Conservation (phyloP, 2,329 filamentous ascomycete genomes). For the Corniculantispora saksenae region DNA sequence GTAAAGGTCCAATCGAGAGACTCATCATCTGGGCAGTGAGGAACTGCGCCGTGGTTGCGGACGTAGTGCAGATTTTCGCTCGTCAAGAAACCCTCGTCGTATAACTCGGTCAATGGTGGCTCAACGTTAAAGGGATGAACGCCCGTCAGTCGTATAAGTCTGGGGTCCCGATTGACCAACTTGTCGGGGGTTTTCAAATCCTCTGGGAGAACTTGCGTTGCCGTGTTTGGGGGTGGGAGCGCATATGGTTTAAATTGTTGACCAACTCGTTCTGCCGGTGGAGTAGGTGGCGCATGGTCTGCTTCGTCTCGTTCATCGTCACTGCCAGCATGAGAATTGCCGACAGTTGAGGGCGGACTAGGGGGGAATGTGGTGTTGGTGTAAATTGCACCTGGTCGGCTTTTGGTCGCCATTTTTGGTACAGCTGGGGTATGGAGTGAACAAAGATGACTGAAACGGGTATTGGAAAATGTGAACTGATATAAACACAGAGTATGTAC, state of each 20-base stretch:
- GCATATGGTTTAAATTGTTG: constrained; percentile 48
- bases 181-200: constrained; percentile 82
- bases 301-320: constrained; percentile 28
- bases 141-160: constrained; percentile 83
- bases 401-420: constrained; percentile 2
- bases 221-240: constrained; percentile 65
- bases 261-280: constrained; percentile 21
- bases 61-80: constrained; percentile 89
- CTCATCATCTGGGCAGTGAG: constrained; percentile 69
- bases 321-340: constrained; percentile 36
- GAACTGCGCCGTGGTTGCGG: constrained; percentile 84
- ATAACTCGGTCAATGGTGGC: constrained; percentile 76
- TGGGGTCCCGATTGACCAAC: constrained; percentile 77
- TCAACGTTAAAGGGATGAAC: constrained; percentile 92
- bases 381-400: background rate
- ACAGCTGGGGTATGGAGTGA: background rate
- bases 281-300: background rate
- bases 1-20: constrained; percentile 79
- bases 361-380: constrained; percentile 8
- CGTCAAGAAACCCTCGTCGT: constrained; percentile 80
- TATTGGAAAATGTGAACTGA: background rate
- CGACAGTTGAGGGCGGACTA: constrained; percentile 23
- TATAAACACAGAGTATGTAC: background rate
- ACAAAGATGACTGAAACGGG: background rate
- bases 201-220: constrained; percentile 66